These are phyloP conservation scores for Hypoxylon subgilvum DNA, from an alignment of 495 filamentous ascomycete genomes.

Conservation along the genomic window DNA sequence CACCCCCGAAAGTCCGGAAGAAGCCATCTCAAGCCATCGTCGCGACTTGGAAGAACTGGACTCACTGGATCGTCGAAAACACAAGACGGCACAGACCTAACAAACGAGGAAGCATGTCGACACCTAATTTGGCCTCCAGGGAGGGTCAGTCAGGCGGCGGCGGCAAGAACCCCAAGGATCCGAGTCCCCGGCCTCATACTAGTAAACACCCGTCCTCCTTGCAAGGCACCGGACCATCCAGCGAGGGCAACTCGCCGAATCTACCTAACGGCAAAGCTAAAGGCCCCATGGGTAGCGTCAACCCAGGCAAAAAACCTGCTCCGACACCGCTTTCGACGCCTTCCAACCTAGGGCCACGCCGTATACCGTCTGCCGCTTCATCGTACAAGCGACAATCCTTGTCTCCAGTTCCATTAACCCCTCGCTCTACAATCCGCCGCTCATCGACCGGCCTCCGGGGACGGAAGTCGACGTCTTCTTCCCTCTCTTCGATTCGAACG, in stretches of 20 bases:
- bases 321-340: constrained; percentile 43
- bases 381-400: constrained; percentile 79
- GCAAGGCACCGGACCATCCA: constrained; percentile 6
- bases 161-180: constrained; percentile 52
- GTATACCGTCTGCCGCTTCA: constrained; percentile 57
- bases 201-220: constrained; percentile 54
- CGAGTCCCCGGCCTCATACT: constrained; percentile 59
- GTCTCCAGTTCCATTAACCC: constrained; percentile 88
- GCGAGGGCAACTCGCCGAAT: constrained; percentile 27
- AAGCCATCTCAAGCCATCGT: constrained; percentile 57
- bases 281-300: constrained; percentile 6
- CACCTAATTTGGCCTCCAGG: constrained; percentile 57
- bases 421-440: constrained; percentile 80
- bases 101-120: constrained; percentile 60
- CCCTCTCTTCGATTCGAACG: constrained; percentile 88
- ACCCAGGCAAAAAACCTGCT: constrained; percentile 28
- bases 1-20: constrained; percentile 51
- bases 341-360: constrained; percentile 53
- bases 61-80: constrained; percentile 59
- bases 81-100: constrained; percentile 51
- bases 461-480: constrained; percentile 94
- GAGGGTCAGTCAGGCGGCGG: constrained; percentile 41
- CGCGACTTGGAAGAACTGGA: constrained; percentile 77
- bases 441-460: constrained; percentile 76
- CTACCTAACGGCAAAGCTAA: constrained; percentile 33